Evolutionary conservation across 805 yeast species (phyloP), one percentile per base, ranked within the genome.

Genomic region (Candida dendrica): DNA sequence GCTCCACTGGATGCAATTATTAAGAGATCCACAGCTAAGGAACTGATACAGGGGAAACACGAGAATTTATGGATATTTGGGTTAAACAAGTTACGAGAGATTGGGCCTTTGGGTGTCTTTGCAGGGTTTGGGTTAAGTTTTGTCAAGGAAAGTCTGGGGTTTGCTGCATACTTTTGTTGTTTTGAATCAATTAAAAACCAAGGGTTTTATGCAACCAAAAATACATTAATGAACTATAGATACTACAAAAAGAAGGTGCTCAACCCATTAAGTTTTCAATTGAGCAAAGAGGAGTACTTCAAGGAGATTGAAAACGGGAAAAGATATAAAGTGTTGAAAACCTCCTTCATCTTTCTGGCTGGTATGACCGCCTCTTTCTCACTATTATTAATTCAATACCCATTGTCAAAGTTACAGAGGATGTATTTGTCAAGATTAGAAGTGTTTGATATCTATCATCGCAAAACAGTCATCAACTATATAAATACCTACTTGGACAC

Each of bases 1-100:
- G 91, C 96, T 2, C 98, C 98, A 0, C 71, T 91, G 4, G 97
- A 91, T 62, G 96, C 97, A 7, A 78, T 91, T 3, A 84, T 83
- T 55, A 77, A 95, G 2, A 71, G 97, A 49, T 85, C 90, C 48
- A 72, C 80, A 2, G 81, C 87, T 5, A 75, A 83, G 10, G 95
- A 88, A 49, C 64, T 90, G 41, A 61, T 87, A 14, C 72, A 74
- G 40, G 84, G 88, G 6, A 69, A 72, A 27, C 81, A 84, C 60
- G 75, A 75, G 44, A 83, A 83, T 44, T 59, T 90, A 43, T 87
- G 96, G 95, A 63, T 64, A 20, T 91, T 87, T 60, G 89, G 91
- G 0, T 58, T 72, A 22, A 69, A 71, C 39, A 87, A 87, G 54
- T 64, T 89, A 40, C 66, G 66, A 46, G 84, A 84, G 47, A 73